Conservation (phyloP, 345 rosid genomes). For the Gossypium mustelinum region DNA sequence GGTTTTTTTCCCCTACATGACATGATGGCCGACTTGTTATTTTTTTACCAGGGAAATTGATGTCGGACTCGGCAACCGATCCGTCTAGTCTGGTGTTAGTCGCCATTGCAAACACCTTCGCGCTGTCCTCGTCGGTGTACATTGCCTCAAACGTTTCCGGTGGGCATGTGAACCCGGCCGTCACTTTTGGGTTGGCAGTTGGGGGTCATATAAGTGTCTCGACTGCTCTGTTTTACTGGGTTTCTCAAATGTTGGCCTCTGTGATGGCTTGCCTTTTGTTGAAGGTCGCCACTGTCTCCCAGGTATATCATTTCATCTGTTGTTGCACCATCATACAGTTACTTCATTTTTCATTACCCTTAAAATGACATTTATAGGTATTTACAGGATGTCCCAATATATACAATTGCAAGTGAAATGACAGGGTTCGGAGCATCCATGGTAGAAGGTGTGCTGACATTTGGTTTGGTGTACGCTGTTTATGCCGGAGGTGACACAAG, state of each 20-base stretch:
- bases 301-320: slow-evolving; percentile 33
- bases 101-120: slow-evolving; percentile 69
- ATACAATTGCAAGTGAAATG: slow-evolving; percentile 64
- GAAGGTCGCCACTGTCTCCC: slow-evolving; percentile 49
- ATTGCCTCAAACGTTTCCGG: slow-evolving; percentile 65
- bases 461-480: slow-evolving; percentile 66
- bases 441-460: slow-evolving; percentile 69
- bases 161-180: slow-evolving; percentile 92
- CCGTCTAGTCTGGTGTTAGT: slow-evolving; percentile 52
- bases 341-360: no score
- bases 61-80: slow-evolving; percentile 46
- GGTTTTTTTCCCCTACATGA: neutral
- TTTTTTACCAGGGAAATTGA: slow-evolving; percentile 46
- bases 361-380: no score
- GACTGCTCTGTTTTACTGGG: slow-evolving; percentile 81
- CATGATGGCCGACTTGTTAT: neutral
- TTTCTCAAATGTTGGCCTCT: slow-evolving; percentile 76
- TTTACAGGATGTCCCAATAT: slow-evolving; percentile 53
- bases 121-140: slow-evolving; percentile 61
- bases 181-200: slow-evolving; percentile 77
- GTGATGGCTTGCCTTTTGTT: slow-evolving; percentile 75
- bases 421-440: slow-evolving; percentile 89
- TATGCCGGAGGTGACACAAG: slow-evolving; percentile 59
- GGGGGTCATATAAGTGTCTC: slow-evolving; percentile 72
- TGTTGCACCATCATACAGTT: no score